Percentiles rank a stretch among this genome's conserved stretches.
phyloP scores from a whole-genome alignment of 306 rosid genomes.

The Vachellia pachyceras region DNA sequence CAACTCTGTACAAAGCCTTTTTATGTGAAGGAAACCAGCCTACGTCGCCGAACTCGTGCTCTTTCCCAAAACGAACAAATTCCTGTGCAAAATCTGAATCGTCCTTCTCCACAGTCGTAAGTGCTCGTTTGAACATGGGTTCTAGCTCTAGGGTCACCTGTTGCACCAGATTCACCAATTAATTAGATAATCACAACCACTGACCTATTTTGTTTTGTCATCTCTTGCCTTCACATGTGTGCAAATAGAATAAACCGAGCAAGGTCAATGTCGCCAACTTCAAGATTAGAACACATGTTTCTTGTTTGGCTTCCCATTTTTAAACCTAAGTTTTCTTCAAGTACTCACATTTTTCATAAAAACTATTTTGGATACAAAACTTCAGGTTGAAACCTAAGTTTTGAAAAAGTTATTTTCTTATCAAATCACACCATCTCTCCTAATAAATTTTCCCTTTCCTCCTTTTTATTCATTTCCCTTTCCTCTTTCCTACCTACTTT shows the following conservation, averaged over 20 bases:
- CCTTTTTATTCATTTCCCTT: too few species aligned
- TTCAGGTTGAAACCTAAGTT: too few species aligned
- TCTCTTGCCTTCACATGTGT: neutral
- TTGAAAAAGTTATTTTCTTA: too few species aligned
- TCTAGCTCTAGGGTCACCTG: neutral
- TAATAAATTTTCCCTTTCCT: too few species aligned
- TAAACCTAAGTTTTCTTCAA: too few species aligned
- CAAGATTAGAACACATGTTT: neutral
- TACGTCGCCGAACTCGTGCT: neutral
- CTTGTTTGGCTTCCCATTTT: too few species aligned
- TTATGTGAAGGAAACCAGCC: too few species aligned
- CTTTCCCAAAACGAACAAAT: neutral
- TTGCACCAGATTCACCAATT: neutral
- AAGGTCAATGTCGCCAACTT: neutral
- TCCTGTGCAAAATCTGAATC: neutral
- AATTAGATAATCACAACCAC: neutral
- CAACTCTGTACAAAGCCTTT: neutral
- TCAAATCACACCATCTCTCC: too few species aligned
- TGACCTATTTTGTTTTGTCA: neutral
- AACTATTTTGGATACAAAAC: too few species aligned
- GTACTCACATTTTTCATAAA: too few species aligned
- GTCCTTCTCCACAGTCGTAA: neutral
- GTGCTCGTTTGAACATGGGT: neutral
- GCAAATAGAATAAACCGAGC: neutral
- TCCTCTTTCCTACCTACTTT: too few species aligned